Base-by-base conservation (phyloP, 805 yeast genomes). In the Lachancea dasiensis region DNA sequence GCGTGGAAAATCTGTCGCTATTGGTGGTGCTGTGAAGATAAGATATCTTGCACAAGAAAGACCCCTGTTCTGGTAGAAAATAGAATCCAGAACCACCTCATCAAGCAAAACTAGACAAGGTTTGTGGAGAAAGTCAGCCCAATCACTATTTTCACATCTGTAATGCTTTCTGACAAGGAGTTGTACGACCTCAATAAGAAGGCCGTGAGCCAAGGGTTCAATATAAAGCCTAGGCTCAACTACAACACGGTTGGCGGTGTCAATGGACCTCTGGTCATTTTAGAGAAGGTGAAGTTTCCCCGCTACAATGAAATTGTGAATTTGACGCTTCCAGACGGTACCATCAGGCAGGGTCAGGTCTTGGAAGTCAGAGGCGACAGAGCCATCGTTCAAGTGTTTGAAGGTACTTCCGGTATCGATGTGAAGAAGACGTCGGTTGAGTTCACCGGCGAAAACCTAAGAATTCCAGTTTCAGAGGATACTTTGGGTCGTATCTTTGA, bases 401-500 rank as follows among this genome's bases (percentile, higher is more conserved):
- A 92, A 70, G 99, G 99, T 59, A 92, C 99, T 36, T 82, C 96
- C 4, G 99, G 98, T 58, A 86, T 92, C 53, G 99, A 92, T 71
- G 97, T 92, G 47, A 89, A 92, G 70, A 92, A 89, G 70, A 92
- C 99, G 35, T 76, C 87, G 43, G 95, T 94, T 44, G 97, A 94
- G 67, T 90, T 92, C 69, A 89, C 98, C 27, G 98, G 99, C 45
- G 80, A 90, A 63, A 85, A 79, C 65, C 73, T 92, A 72, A 85
- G 80, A 64, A 86, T 92, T 48, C 83, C 97, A 16, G 98, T 92
- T 17, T 82, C 95, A 40, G 98, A 92, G 66, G 99, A 92, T 61
- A 81, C 89, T 73, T 72, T 94, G 59, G 99, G 99, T 49, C 83
- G 99, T 73, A 85, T 92, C 49, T 92, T 92, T 64, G 96, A 92